Base-by-base conservation (phyloP, 2,329 filamentous ascomycete genomes). In the Monilinia aucupariae region DNA sequence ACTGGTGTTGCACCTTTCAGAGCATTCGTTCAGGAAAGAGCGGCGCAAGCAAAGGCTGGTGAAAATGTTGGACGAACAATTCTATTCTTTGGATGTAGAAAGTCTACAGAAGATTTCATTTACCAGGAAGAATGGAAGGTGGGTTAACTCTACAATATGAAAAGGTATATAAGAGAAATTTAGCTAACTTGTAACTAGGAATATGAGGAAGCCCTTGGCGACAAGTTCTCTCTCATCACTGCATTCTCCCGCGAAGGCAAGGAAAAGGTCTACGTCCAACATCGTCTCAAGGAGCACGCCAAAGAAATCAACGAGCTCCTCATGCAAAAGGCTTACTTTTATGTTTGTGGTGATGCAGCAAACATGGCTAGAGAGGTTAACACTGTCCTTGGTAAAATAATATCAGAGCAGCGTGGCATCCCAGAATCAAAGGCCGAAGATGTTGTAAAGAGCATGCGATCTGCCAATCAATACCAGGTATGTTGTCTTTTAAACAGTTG, bases 291-390 rank as follows among this genome's bases (percentile, higher is more conserved):
- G 78, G 91, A 97, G 76, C 82, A 87, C 58, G 87, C 90, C 64
- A 84, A 90, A 71, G 86, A 96, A 71, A 83, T 99, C 78, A 93
- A 96, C 77, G 87, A 93, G 68, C 85, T 99, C 0, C 82, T 99
- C 12, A 82, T 89, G 69, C 82, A 92, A 76, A 90, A 92, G 75
- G 94, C 91, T 6, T 97, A 94, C 78, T 92, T 99, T 76, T 99
- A 99, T 76, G 93, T 99, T 64, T 99, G 96, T 72, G 94, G 94
- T 78, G 94, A 99, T 74, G 96, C 96, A 0, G 90, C 94, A 63
- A 92, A 96, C 79, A 97, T 97, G 92, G 92, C 92, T 53, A 87
- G 92, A 64, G 92, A 96, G 75, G 92, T 97, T 72, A 97, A 96
- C 75, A 81, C 87, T 30, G 85, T 91, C n/a, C 81, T 99, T 50